A percentile compares a stretch with the other conserved stretches of the same genome.
phyloP scores from a whole-genome alignment of 768 basidiomycete genomes.

The Xanthoconium purpureum region DNA sequence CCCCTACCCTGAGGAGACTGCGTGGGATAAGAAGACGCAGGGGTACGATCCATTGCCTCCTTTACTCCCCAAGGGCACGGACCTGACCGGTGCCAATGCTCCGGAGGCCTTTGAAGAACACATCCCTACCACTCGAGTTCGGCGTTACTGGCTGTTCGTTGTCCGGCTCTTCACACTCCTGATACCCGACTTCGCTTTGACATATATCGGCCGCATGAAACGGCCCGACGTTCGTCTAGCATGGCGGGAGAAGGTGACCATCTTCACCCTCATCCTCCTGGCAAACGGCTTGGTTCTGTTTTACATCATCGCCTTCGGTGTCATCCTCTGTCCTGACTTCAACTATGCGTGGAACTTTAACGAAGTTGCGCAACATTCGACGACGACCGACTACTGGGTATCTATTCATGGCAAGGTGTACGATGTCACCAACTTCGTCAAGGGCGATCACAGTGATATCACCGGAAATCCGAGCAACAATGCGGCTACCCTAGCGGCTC shows the following conservation, averaged over 20 bases:
- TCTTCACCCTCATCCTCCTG: conserved; percentile 55
- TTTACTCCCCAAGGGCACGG: conserved; percentile 35
- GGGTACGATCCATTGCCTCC: conserved; percentile 31
- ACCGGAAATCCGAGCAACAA: conserved; percentile 48
- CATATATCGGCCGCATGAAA: conserved; percentile 58
- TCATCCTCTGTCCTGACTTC: conserved; percentile 58
- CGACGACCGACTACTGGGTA: conserved; percentile 57
- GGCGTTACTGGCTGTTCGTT: conserved; percentile 57
- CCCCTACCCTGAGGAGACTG: conserved; percentile 33
- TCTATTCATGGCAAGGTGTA: conserved; percentile 61
- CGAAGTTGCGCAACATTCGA: conserved; percentile 52
- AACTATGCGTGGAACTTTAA: conserved; percentile 54
- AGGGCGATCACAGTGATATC: conserved; percentile 63
- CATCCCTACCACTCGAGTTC: conserved; percentile 50
- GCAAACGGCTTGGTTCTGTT: conserved; percentile 56
- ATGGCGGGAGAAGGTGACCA: conserved; percentile 69
- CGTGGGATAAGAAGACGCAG: conserved; percentile 44
- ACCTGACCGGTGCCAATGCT: conserved; percentile 41
- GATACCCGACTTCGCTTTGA: conserved; percentile 52
- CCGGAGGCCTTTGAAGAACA: conserved; percentile 49
- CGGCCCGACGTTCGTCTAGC: conserved; percentile 64
- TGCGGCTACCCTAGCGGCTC: conserved; percentile 42
- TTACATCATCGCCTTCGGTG: conserved; percentile 64
- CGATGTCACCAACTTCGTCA: conserved; percentile 56
- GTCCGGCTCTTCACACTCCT: conserved; percentile 54